Evolutionary conservation across 306 rosid genomes (phyloP).

Genomic region (Fragaria vesca): DNA sequence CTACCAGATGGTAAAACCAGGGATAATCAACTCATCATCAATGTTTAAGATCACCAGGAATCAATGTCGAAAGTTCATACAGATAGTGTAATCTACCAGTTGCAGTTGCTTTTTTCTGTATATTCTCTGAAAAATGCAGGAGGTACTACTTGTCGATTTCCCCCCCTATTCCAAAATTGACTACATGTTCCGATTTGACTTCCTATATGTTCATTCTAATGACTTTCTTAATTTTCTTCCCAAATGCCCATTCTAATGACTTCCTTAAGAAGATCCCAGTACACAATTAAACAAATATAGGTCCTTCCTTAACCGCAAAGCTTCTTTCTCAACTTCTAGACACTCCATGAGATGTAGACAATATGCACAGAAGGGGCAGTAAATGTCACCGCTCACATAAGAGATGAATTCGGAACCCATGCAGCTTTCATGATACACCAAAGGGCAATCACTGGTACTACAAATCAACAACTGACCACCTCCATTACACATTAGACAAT

Average conservation of each 20-base stretch:
- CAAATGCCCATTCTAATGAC: conserved; percentile 12
- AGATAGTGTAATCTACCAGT: conserved; percentile 11
- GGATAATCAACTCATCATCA: neutral
- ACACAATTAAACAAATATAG: conserved; percentile 35
- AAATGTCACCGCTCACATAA: conserved; percentile 40
- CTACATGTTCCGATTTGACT: conserved; percentile 30
- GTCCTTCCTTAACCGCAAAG: conserved; percentile 50
- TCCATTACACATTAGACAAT: conserved; percentile 65
- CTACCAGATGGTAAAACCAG: neutral
- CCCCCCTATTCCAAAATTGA: conserved; percentile 4
- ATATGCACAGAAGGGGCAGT: conserved; percentile 76
- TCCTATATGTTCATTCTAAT: neutral
- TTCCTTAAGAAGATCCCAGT: neutral
- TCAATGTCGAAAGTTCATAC: neutral
- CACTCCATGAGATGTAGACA: conserved; percentile 49
- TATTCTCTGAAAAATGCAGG: neutral
- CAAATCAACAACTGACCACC: conserved; percentile 60
- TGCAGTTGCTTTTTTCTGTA: neutral
- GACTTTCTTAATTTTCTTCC: conserved; percentile 17
- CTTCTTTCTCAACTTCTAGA: conserved; percentile 56
- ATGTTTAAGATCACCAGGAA: neutral
- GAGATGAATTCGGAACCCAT: conserved; percentile 37
- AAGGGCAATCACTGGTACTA: conserved; percentile 48
- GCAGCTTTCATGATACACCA: conserved; percentile 65
- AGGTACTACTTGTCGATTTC: conserved; percentile 24